Conservation (phyloP, 257 asterid genomes). For the Scutellaria barbata region DNA sequence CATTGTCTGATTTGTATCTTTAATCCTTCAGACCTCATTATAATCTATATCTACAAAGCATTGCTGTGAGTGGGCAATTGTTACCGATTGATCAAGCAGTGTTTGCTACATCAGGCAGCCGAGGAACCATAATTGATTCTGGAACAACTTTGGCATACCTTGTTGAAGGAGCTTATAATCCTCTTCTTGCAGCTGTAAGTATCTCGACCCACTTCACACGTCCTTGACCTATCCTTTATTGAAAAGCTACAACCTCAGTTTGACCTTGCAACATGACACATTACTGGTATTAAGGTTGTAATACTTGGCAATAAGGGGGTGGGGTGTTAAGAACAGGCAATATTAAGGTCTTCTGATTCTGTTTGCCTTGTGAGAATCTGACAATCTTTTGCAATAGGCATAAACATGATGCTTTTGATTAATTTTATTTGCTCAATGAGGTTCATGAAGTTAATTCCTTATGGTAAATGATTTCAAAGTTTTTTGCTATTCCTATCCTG, state of each 20-base stretch:
- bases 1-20: slow-evolving; percentile 30
- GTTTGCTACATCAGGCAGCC: slow-evolving; percentile 71
- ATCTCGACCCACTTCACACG: slow-evolving; percentile 27
- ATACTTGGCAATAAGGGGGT: neutral
- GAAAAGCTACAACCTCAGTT: slow-evolving; percentile 10
- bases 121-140: slow-evolving; percentile 86
- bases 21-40: slow-evolving; percentile 75
- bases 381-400: neutral
- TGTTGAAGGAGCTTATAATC: slow-evolving; percentile 80
- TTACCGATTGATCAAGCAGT: slow-evolving; percentile 73
- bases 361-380: slow-evolving; percentile 1
- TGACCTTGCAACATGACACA: too few relatives aligned
- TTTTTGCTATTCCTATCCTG: slow-evolving; percentile 34
- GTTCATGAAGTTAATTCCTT: slow-evolving; percentile 19
- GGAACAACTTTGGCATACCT: slow-evolving; percentile 92
- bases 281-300: too few relatives aligned
- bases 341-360: slow-evolving; percentile 19
- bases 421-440: slow-evolving; percentile 16
- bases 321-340: neutral
- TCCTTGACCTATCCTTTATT: slow-evolving; percentile 19
- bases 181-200: slow-evolving; percentile 77
- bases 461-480: slow-evolving; percentile 15
- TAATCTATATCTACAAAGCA: slow-evolving; percentile 77
- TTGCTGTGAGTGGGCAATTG: slow-evolving; percentile 75
- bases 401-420: slow-evolving; percentile 20